Evolutionary conservation across 495 filamentous ascomycete species (phyloP).

Genomic region (Gamarada debralockiae): DNA sequence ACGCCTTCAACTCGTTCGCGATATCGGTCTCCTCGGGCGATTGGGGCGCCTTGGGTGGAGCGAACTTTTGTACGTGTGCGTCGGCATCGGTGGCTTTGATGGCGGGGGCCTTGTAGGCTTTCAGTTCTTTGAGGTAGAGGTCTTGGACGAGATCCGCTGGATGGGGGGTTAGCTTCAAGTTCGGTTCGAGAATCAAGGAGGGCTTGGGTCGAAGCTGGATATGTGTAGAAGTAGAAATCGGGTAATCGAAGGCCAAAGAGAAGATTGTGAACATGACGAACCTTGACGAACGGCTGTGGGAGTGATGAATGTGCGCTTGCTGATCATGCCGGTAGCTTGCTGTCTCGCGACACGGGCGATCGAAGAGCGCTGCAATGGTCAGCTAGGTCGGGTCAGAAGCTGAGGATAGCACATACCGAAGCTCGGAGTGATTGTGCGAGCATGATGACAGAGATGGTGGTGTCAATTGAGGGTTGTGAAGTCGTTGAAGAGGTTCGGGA

Average conservation of each 20-base stretch:
- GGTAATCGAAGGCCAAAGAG: not conserved
- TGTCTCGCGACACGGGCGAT: slow-evolving; percentile 68
- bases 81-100: slow-evolving; percentile 84
- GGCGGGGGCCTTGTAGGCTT: slow-evolving; percentile 81
- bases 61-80: slow-evolving; percentile 88
- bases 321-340: slow-evolving; percentile 52
- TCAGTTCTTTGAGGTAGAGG: slow-evolving; percentile 92
- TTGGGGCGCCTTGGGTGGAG: slow-evolving; percentile 67
- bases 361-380: slow-evolving; percentile 67
- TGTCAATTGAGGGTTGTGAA: slow-evolving; percentile 21
- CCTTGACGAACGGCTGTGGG: slow-evolving; percentile 72
- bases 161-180: slow-evolving; percentile 15
- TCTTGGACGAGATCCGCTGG: slow-evolving; percentile 96
- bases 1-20: slow-evolving; percentile 82
- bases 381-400: slow-evolving; percentile 20
- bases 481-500: slow-evolving; percentile 13
- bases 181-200: not conserved
- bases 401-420: slow-evolving; percentile 49
- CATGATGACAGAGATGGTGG: slow-evolving; percentile 45
- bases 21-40: slow-evolving; percentile 92
- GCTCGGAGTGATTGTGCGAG: slow-evolving; percentile 62
- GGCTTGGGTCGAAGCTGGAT: not conserved
- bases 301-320: slow-evolving; percentile 78
- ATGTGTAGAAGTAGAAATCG: not conserved
- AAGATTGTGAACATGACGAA: slow-evolving; percentile 33